Base-by-base conservation (phyloP, 768 basidiomycete species). In the Clitopilus passeckerianus region DNA sequence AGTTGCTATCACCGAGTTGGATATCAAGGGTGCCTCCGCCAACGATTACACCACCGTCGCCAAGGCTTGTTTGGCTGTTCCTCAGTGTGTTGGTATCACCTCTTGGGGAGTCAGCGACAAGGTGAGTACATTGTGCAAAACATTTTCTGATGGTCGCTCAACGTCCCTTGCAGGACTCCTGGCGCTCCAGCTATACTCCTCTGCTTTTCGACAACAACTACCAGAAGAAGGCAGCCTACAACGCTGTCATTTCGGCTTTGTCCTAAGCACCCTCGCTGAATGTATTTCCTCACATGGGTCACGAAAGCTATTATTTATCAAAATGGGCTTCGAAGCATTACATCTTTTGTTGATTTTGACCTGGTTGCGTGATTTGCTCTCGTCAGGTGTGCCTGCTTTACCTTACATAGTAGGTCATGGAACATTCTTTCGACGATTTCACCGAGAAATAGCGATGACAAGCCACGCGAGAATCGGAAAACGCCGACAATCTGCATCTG, bases 61-160 rank as follows among this genome's bases (percentile, higher is more conserved):
- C 20, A 76, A 76, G 30, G 81, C 81, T 6, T 83, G 80, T 65
- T 62, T 81, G 52, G 68, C 68, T 30, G 72, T 74, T 9, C 67
- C 77, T 0, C 60, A 63, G 16, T 82, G 81, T 64, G 72, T 79
- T 24, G 71, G 75, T n/a, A 79, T 82, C 67, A 81, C 80, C 30
- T 72, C 71, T 52, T 82, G 79, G 80, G 79, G 79, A 65, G 77
- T 81, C 43, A 72, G 75, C 64, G 80, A 82, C 63, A 67, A 69
- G 53, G 79, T 77, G 58, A 54, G 73, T 67, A 1, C 22, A 24
- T 27, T 30, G 20, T 27, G 50, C 18, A 1, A 6, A 14, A 41
- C 50, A 24, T 23, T 7, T 18, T 23, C 20, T 22, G 46, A 22
- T 34, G 46, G 23, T 12, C 18, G 23, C 16, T 20, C 27, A 20